Evolutionary conservation across 768 basidiomycete genomes (phyloP).

Genomic region (Coprinopsis marcescibilis): DNA sequence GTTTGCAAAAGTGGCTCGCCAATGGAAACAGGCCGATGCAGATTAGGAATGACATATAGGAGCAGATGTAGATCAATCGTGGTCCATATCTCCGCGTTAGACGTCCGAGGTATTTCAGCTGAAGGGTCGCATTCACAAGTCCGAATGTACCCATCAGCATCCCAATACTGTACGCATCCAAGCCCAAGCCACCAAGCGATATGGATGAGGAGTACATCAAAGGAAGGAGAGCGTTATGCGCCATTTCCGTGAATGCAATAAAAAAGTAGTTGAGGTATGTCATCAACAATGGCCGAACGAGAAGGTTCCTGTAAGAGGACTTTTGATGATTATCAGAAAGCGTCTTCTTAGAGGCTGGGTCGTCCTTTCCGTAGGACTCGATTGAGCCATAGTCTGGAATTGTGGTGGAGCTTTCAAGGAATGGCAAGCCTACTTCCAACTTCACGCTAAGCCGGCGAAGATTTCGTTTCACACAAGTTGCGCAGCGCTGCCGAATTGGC

Average conservation of each 20-base stretch:
- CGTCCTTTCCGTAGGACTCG: neutral
- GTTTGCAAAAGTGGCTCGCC: conserved; percentile 5
- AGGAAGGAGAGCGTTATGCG: conserved; percentile 22
- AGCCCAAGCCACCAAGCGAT: conserved; percentile 48
- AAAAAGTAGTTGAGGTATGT: conserved; percentile 21
- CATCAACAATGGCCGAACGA: conserved; percentile 20
- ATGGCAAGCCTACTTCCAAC: neutral
- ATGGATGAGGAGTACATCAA: conserved; percentile 44
- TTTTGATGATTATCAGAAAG: neutral
- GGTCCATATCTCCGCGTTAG: conserved; percentile 43
- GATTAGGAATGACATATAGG: conserved; percentile 8
- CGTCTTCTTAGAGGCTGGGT: neutral
- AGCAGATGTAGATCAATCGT: conserved; percentile 34
- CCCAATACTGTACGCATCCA: conserved; percentile 48
- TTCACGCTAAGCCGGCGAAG: neutral
- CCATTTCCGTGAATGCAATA: conserved; percentile 25
- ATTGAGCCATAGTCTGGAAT: conserved; percentile 12
- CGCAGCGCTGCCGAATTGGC: neutral
- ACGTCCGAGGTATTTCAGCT: conserved; percentile 41
- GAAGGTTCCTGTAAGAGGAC: conserved; percentile 16
- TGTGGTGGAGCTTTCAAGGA: conserved; percentile 1
- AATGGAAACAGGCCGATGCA: conserved; percentile 14
- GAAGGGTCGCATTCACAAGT: conserved; percentile 46
- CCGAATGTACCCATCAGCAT: conserved; percentile 45
- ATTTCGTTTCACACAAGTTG: neutral